Conservation (phyloP, 768 basidiomycete species). For the Amanita rimosa region DNA sequence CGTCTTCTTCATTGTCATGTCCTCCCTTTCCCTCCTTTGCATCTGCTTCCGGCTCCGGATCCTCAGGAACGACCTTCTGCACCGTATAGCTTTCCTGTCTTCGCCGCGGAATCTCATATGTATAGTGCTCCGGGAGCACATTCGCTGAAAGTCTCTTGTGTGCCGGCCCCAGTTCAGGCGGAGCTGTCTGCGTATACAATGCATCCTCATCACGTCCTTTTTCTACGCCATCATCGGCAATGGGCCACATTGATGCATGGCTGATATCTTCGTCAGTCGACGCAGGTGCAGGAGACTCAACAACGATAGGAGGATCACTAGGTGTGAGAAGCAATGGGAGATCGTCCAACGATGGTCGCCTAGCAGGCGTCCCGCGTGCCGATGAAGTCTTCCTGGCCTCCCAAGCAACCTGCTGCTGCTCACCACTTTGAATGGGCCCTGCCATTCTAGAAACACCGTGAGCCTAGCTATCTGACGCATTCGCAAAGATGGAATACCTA, state of each 20-base stretch:
- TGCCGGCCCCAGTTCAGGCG: constrained; percentile 33
- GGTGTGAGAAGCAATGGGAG: constrained; percentile 17
- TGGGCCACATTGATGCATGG: not conserved
- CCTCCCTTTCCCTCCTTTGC: constrained; percentile 10
- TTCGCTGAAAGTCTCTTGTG: constrained; percentile 20
- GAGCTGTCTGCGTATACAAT: constrained; percentile 30
- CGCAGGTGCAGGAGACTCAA: constrained; percentile 30
- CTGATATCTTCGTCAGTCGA: constrained; percentile 1
- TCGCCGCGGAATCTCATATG: not conserved
- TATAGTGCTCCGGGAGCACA: not conserved
- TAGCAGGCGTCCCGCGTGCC: constrained; percentile 9
- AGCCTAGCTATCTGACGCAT: not conserved
- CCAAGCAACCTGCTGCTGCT: constrained; percentile 42
- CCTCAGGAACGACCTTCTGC: not conserved
- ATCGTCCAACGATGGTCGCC: constrained; percentile 6
- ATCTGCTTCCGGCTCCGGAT: not conserved
- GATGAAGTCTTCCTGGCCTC: constrained; percentile 22
- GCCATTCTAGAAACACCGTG: constrained; percentile 44
- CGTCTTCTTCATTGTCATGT: constrained; percentile 15
- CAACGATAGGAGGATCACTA: constrained; percentile 25
- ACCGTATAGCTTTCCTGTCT: not conserved
- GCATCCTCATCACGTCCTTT: not conserved
- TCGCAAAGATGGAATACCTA: constrained; percentile 28
- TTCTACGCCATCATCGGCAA: not conserved
- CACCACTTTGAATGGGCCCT: constrained; percentile 44